Evolutionary conservation across 371 early-diverging fungal species (phyloP).

Genomic region (Lichtheimia ornata): DNA sequence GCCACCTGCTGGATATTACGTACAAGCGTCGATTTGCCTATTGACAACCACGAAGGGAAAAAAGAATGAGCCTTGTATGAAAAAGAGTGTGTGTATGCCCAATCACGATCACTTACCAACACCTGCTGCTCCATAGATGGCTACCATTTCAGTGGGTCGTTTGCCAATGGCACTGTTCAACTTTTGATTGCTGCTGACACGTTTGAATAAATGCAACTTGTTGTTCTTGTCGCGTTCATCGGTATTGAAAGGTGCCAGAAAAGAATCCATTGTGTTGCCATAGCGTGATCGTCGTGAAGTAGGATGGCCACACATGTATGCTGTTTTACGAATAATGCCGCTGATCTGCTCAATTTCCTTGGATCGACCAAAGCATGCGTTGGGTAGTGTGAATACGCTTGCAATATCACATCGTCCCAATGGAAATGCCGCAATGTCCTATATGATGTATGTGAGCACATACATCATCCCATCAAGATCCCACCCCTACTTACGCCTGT

Average conservation of each 20-base stretch:
- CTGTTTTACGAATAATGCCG: constrained; percentile 37
- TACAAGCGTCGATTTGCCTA: constrained; percentile 47
- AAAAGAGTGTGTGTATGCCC: no score
- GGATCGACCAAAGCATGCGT: constrained; percentile 49
- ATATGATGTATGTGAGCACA: neutral
- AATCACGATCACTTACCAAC: constrained; percentile 19
- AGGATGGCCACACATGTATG: constrained; percentile 31
- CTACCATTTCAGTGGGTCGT: constrained; percentile 41
- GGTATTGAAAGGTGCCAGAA: constrained; percentile 15
- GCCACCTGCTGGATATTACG: constrained; percentile 41
- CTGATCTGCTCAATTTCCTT: constrained; percentile 36
- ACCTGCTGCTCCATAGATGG: constrained; percentile 45
- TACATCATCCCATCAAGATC: neutral
- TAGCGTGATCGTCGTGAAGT: constrained; percentile 14
- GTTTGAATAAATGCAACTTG: neutral
- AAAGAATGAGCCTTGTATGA: neutral
- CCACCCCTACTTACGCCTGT: neutral
- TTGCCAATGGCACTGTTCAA: constrained; percentile 16
- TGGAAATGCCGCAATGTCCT: constrained; percentile 43
- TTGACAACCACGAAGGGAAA: neutral
- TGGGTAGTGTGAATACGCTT: constrained; percentile 58
- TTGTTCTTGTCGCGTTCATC: constrained; percentile 6
- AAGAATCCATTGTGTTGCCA: constrained; percentile 10
- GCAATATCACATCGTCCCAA: constrained; percentile 55
- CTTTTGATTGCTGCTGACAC: constrained; percentile 11